Conservation (phyloP, 192 early-diverging fungal species). For the Rhizoclosmatium sp. region DNA sequence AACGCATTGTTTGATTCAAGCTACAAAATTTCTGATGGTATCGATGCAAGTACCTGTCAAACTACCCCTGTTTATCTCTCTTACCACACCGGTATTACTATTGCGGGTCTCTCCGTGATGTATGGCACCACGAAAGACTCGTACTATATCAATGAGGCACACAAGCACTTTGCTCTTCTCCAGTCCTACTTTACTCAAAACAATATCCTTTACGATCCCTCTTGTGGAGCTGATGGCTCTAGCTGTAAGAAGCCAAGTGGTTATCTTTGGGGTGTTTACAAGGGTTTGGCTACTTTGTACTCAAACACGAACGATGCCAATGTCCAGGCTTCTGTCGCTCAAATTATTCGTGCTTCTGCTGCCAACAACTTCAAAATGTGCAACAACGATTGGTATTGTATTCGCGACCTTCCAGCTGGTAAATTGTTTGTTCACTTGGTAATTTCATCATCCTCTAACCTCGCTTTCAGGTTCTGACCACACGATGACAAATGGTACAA, state of each 20-base stretch:
- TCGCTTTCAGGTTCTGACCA: slow-evolving; percentile 13
- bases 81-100: slow-evolving; percentile 37
- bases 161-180: not conserved
- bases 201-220: slow-evolving; percentile 1
- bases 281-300: slow-evolving; percentile 30
- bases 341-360: slow-evolving; percentile 18
- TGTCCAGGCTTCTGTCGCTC: not conserved
- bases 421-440: not conserved
- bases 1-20: not conserved
- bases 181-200: not conserved
- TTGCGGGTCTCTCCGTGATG: slow-evolving; percentile 30
- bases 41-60: slow-evolving; percentile 12
- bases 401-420: slow-evolving; percentile 31
- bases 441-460: not conserved
- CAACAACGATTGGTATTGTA: slow-evolving; percentile 39
- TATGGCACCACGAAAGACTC: slow-evolving; percentile 25
- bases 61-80: not conserved
- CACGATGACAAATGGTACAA: slow-evolving; percentile 34
- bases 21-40: slow-evolving; percentile 32
- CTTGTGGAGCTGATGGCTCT: not conserved
- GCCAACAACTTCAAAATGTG: slow-evolving; percentile 14
- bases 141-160: slow-evolving; percentile 23
- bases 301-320: slow-evolving; percentile 9
- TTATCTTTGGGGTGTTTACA: slow-evolving; percentile 32
- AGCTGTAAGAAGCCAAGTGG: slow-evolving; percentile 15